Evolutionary conservation across 1,284 basidiomycete species (phyloP).

Genomic region (Malassezia psittaci): DNA sequence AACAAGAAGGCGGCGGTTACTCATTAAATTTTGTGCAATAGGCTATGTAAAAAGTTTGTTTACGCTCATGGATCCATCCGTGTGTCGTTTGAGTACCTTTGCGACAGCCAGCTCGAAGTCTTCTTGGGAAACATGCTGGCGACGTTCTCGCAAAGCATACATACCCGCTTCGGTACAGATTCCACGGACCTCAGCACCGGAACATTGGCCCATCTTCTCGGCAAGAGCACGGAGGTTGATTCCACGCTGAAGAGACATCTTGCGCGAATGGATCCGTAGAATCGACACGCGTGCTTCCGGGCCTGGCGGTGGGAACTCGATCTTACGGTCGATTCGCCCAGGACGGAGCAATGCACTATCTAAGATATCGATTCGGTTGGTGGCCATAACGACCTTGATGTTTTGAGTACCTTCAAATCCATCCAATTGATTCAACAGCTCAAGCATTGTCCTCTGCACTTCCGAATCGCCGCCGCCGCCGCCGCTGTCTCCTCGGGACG

Average conservation of each 20-base stretch:
- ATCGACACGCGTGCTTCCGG: conserved; percentile 95
- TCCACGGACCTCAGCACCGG: conserved; percentile 92
- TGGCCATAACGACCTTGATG: conserved; percentile 98
- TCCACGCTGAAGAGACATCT: conserved; percentile 97
- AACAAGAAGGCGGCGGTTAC: conserved; percentile 70
- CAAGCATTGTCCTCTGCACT: conserved; percentile 95
- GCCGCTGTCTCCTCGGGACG: conserved; percentile 77
- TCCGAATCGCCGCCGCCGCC: conserved; percentile 77
- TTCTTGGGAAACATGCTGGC: conserved; percentile 91
- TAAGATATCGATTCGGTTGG: conserved; percentile 95
- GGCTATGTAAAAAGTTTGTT: conserved; percentile 49
- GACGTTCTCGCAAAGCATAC: conserved; percentile 88
- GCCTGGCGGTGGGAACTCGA: conserved; percentile 96
- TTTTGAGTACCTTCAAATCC: conserved; percentile 97
- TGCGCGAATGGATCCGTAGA: conserved; percentile 89
- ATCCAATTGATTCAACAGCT: conserved; percentile 89
- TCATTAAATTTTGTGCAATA: conserved; percentile 64
- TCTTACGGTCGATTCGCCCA: conserved; percentile 95
- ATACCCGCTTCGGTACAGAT: conserved; percentile 98
- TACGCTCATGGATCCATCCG: conserved; percentile 44
- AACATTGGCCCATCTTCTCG: conserved; percentile 98
- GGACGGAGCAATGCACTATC: conserved; percentile 88
- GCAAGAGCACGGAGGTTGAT: conserved; percentile 89
- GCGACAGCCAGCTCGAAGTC: conserved; percentile 97
- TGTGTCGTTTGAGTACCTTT: conserved; percentile 57